Evolutionary conservation across 176 grass and related monocot genomes (phyloP), one percentile per base, ranked within the genome.

Genomic region (Miscanthus lutarioriparius): DNA sequence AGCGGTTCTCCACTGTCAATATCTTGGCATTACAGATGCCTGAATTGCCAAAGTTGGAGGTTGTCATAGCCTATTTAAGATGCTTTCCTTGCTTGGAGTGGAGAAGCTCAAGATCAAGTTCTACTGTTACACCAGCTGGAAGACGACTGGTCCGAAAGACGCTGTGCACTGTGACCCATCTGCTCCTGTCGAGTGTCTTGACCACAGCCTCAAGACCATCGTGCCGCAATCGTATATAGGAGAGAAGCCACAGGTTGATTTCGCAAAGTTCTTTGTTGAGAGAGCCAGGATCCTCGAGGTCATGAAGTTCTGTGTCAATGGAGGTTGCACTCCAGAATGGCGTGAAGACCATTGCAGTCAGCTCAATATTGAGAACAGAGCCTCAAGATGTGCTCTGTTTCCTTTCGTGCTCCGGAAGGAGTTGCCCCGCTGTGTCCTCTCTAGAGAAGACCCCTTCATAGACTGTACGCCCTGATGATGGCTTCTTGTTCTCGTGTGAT

Each of bases 71-170:
- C 6, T 49, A 74, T 25, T 49, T 49, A 30, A 49, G 25, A 10
- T 74, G 71, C 43, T 49, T 74, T 49, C 71, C 71, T 74, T 51
- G 43, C 23, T 43, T n/a, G n/a, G n/a, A n/a, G n/a, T 74, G 44
- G 44, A 74, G 41, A 51, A 51, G 72, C 72, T 74, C 26, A 45
- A 49, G 43, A 27, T 72, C 37, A 38, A 74, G 71, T 74, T 74
- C 26, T 7, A 7, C 16, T 7, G 3, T 15, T 15, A 51, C 48
- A 74, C 15, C 14, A 30, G 3, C 7, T 74, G 71, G 71, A 5
- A 7, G 3, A 45, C 10, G 10, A 47, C 11, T 0, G 2, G 41
- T 49, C 25, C 5, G 1, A 1, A 74, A 74, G 10, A n/a, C 45
- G n/a, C 5, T 45, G 71, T 49, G 71, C 71, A 23, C 25, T 74